These are phyloP conservation scores for Lactarius tabidus DNA, from an alignment of 768 basidiomycete genomes.

Conservation along the genomic window DNA sequence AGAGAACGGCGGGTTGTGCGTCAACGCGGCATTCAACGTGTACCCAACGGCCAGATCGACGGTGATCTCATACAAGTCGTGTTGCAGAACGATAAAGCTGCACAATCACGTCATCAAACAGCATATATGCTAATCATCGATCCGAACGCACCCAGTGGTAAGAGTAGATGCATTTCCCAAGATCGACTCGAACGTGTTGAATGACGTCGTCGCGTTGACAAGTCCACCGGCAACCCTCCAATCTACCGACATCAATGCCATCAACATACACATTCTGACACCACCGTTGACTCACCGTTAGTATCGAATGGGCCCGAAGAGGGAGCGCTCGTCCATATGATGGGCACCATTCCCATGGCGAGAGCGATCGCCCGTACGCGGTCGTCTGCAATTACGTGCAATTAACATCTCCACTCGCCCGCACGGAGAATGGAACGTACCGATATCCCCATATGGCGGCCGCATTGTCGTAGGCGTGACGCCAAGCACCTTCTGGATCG, in stretches of 20 bases:
- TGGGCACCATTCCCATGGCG: constrained; percentile 88
- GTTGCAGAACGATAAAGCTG: constrained; percentile 86
- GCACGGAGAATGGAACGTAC: constrained; percentile 30
- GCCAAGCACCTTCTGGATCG: constrained; percentile 71
- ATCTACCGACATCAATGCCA: constrained; percentile 40
- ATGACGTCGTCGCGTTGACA: constrained; percentile 62
- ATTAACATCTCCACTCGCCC: constrained; percentile 1
- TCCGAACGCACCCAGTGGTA: constrained; percentile 48
- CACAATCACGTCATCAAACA: constrained; percentile 27
- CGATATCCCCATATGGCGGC: constrained; percentile 80
- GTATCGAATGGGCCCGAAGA: constrained; percentile 61
- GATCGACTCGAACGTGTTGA: constrained; percentile 68
- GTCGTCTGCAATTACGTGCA: constrained; percentile 51
- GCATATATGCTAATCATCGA: not conserved
- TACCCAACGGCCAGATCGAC: constrained; percentile 90
- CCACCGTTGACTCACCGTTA: constrained; percentile 45
- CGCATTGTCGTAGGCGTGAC: constrained; percentile 78
- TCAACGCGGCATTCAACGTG: constrained; percentile 72
- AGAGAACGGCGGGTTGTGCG: constrained; percentile 58
- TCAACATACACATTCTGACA: not conserved
- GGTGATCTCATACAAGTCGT: constrained; percentile 79
- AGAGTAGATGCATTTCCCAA: constrained; percentile 61
- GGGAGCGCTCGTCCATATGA: constrained; percentile 81
- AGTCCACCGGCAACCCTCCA: constrained; percentile 82
- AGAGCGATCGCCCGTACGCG: constrained; percentile 87